A percentile compares a stretch with the other conserved stretches of the same genome.
phyloP scores from a whole-genome alignment of 2,329 filamentous ascomycete genomes.

The Aspergillus tanneri region DNA sequence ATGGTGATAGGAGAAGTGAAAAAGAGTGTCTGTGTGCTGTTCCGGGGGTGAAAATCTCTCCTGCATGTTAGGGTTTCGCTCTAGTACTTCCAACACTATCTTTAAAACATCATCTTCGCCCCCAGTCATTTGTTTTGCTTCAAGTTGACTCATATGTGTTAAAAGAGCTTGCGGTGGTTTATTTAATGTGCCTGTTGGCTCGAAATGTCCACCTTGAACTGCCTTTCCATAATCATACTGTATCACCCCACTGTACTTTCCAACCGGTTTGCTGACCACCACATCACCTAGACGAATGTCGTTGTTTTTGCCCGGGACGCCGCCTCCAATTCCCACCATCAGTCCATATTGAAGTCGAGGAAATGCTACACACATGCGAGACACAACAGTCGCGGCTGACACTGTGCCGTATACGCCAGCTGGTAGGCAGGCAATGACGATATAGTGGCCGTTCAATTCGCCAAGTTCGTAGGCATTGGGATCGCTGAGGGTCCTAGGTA shows the following conservation, averaged over 20 bases:
- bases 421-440: constrained; percentile 21
- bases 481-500: constrained; percentile 4
- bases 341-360: constrained; percentile 4
- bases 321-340: constrained; percentile 19
- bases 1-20: constrained; percentile 4
- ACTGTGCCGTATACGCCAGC: constrained; percentile 6
- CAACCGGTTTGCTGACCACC: constrained; percentile 20
- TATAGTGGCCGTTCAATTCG: constrained; percentile 17
- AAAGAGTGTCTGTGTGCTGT: background rate
- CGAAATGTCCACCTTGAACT: background rate
- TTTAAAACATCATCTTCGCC: background rate
- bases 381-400: constrained; percentile 2
- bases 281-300: constrained; percentile 25
- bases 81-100: constrained; percentile 4
- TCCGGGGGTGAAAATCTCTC: constrained; percentile 6
- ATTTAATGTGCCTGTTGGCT: too few relatives aligned
- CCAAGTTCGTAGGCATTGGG: constrained; percentile 20
- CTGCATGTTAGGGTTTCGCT: background rate
- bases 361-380: background rate
- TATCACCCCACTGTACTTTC: constrained; percentile 4
- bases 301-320: constrained; percentile 6
- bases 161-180: background rate
- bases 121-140: background rate
- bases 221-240: constrained; percentile 8
- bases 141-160: background rate